A percentile compares a stretch with the other conserved stretches of the same genome.
Conservation (phyloP, 2,329 filamentous ascomycete species). For the Onygena corvina region DNA sequence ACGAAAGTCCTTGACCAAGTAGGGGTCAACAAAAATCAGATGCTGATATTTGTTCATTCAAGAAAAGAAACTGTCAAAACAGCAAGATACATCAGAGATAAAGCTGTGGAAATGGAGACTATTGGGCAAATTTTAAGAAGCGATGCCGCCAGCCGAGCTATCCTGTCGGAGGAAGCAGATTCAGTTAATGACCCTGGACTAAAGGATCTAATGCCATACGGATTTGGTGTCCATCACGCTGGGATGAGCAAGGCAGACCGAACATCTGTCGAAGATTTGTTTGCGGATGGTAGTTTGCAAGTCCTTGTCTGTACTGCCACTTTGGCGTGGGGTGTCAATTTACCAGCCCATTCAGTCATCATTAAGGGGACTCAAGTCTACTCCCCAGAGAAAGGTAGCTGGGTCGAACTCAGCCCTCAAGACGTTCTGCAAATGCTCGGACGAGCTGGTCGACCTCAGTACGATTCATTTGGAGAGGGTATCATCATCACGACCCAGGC, state of each 20-base stretch:
- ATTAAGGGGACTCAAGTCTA: constrained; percentile 98
- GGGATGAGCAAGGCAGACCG: constrained; percentile 94
- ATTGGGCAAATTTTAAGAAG: constrained; percentile 91
- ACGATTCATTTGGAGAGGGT: constrained; percentile 93
- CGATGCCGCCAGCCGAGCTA: constrained; percentile 82
- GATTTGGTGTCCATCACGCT: constrained; percentile 96
- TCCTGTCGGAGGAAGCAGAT: constrained; percentile 72
- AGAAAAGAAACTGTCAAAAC: constrained; percentile 98
- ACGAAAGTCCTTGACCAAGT: constrained; percentile 95
- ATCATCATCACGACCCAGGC: constrained; percentile 95
- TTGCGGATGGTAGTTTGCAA: constrained; percentile 79
- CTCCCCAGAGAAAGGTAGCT: constrained; percentile 95
- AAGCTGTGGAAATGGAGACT: constrained; percentile 90
- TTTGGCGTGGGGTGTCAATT: constrained; percentile 97
- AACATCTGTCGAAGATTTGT: constrained; percentile 88
- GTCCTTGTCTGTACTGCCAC: constrained; percentile 96
- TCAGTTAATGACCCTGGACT: constrained; percentile 73
- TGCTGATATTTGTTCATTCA: constrained; percentile 98
- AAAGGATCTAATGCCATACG: constrained; percentile 89
- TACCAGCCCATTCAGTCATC: constrained; percentile 94
- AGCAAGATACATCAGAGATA: constrained; percentile 88
- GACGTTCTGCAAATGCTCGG: constrained; percentile 98
- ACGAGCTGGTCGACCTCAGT: constrained; percentile 90
- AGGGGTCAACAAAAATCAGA: constrained; percentile 83
- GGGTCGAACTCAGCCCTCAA: constrained; percentile 94